Evolutionary conservation across 495 filamentous ascomycete genomes (phyloP).

Genomic region (Penicillium goetzii): DNA sequence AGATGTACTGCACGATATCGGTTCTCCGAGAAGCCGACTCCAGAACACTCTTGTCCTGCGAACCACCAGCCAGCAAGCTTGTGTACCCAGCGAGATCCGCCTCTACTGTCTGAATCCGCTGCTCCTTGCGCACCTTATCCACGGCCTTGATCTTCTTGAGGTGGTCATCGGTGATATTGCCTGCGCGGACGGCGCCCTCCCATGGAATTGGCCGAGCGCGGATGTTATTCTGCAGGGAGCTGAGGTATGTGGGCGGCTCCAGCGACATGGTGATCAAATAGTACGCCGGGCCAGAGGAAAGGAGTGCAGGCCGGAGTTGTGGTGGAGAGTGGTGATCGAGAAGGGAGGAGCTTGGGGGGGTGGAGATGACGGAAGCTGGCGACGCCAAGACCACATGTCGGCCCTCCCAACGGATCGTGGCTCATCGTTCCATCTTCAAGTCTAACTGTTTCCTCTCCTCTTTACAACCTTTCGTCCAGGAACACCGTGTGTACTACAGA

Average conservation of each 20-base stretch:
- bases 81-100: constrained; percentile 76
- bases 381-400: constrained; percentile 33
- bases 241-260: constrained; percentile 88
- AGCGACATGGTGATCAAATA: constrained; percentile 67
- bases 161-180: constrained; percentile 91
- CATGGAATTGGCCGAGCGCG: constrained; percentile 92
- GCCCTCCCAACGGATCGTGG: constrained; percentile 27
- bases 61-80: constrained; percentile 74
- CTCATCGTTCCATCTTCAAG: constrained; percentile 23
- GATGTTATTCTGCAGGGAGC: constrained; percentile 92
- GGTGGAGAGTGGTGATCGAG: constrained; percentile 16
- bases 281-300: constrained; percentile 17
- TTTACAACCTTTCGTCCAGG: constrained; percentile 3
- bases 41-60: constrained; percentile 73
- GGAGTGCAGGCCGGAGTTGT: constrained; percentile 14
- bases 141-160: constrained; percentile 96
- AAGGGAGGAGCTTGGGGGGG: constrained; percentile 28
- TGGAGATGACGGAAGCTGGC: constrained; percentile 37
- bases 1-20: constrained; percentile 92
- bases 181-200: constrained; percentile 94
- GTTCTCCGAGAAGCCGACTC: constrained; percentile 75
- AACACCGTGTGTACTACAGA: constrained; percentile 1
- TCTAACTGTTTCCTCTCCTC: constrained; percentile 7
- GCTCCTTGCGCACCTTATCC: constrained; percentile 91
- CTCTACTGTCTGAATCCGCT: constrained; percentile 80